phyloP scores from a whole-genome alignment of 2,329 filamentous ascomycete genomes.

The Penicillium aurantiogriseum region DNA sequence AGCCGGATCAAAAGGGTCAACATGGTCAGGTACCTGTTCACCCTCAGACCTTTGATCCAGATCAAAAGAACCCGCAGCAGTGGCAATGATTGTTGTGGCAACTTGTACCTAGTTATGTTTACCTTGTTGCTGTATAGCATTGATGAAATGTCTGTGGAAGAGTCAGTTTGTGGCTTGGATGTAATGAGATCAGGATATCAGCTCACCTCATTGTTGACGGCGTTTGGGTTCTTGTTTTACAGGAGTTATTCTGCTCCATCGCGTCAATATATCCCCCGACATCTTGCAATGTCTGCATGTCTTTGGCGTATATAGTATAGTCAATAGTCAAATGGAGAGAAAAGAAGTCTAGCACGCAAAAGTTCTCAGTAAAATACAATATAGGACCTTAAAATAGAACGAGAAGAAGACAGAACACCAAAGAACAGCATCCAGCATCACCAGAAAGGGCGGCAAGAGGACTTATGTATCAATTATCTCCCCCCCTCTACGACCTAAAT shows the following conservation, averaged over 20 bases:
- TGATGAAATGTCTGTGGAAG: not conserved
- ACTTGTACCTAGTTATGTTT: not conserved
- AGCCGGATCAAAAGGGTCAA: conserved; percentile 1
- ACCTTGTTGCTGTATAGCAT: not conserved
- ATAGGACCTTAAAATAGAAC: not conserved
- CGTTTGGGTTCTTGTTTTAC: not conserved
- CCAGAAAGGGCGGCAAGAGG: not conserved
- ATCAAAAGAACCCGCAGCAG: conserved; percentile 6
- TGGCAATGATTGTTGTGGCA: not conserved
- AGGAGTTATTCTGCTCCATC: not conserved
- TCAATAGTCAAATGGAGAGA: not conserved
- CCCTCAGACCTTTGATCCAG: not conserved
- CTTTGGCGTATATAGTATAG: conserved; percentile 1
- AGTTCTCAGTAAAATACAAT: not conserved
- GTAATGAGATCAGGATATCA: conserved; percentile 3
- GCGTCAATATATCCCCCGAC: conserved; percentile 4
- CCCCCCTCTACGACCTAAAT: not conserved
- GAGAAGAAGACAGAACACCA: not conserved
- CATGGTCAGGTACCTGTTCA: not conserved
- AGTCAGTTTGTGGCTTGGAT: not conserved
- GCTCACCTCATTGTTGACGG: conserved; percentile 6
- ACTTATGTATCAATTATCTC: not conserved
- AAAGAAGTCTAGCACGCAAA: not conserved
- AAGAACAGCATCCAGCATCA: no score
- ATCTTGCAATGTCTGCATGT: conserved; percentile 10